Evolutionary conservation across 139 green algal species (phyloP).

Genomic region (Chlamydomonas sphaeroides): DNA sequence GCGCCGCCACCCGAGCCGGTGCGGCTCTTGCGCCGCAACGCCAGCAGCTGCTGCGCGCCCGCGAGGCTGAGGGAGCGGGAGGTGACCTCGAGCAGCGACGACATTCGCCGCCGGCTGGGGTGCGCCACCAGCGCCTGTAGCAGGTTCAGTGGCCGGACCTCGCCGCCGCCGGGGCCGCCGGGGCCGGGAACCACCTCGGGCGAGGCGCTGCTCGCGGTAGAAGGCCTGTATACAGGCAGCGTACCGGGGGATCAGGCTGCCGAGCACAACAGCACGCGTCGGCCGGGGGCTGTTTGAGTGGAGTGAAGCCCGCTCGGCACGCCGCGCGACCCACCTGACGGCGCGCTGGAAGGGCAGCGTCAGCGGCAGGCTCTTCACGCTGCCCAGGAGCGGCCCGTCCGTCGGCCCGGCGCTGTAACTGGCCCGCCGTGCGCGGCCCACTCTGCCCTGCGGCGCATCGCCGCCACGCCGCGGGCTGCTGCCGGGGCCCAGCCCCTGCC

Average conservation of each 20-base stretch:
- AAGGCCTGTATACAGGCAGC: no score
- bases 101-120: background rate
- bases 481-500: no score
- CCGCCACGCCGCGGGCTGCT: background rate
- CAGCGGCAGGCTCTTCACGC: background rate
- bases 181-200: no score
- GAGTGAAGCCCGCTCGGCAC: no score
- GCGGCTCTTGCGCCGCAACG: background rate
- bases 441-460: no score
- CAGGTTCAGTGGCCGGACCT: no score
- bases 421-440: background rate
- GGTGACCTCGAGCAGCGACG: conserved; percentile 33
- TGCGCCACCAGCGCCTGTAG: background rate
- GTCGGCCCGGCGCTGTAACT: conserved; percentile 16
- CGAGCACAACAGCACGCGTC: no score
- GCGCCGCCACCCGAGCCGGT: background rate
- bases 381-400: background rate
- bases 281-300: no score
- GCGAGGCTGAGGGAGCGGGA: conserved; percentile 2
- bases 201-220: no score
- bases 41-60: conserved; percentile 22
- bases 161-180: no score
- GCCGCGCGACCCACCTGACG: no score
- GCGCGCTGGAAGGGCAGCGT: conserved; percentile 17
- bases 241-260: no score